Evolutionary conservation across 257 asterid species (phyloP).

Genomic region (Haberlea rhodopensis): DNA sequence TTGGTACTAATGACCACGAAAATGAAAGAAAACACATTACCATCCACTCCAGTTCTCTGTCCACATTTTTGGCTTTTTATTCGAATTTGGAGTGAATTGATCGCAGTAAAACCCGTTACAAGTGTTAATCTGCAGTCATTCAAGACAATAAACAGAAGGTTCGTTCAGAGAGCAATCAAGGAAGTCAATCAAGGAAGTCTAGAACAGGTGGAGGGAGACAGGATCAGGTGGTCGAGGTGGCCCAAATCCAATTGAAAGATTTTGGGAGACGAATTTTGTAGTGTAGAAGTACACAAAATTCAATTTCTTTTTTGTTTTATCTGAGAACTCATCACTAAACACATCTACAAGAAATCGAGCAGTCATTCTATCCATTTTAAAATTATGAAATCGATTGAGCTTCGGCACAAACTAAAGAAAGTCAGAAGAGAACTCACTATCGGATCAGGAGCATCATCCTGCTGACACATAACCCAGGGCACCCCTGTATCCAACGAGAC

Average conservation of each 20-base stretch:
- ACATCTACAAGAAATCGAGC: too few species aligned
- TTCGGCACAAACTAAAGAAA: too few species aligned
- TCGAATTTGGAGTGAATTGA: conserved; percentile 84
- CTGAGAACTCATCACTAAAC: too few species aligned
- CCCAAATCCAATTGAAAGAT: too few species aligned
- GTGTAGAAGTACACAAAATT: too few species aligned
- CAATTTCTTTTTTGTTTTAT: too few species aligned
- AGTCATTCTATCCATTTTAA: too few species aligned
- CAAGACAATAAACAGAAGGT: conserved; percentile 8
- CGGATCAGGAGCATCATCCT: conserved; percentile 89
- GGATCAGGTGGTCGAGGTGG: too few species aligned
- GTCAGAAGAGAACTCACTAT: conserved; percentile 40
- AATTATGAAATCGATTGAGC: too few species aligned
- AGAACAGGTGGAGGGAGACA: not conserved
- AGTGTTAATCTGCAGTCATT: conserved; percentile 69
- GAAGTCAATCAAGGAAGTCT: too few species aligned
- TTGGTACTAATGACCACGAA: not conserved
- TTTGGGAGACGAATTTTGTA: too few species aligned
- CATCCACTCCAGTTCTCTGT: conserved; percentile 99
- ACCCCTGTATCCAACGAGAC: conserved; percentile 73
- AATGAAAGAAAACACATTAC: conserved; percentile 30
- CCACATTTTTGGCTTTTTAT: conserved; percentile 84
- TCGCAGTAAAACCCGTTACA: conserved; percentile 95
- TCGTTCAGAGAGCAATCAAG: not conserved
- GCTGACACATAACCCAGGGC: too few species aligned